Percentiles rank a stretch among this genome's conserved stretches.
Conservation (phyloP, 805 yeast genomes). For the Monosporozyma yasuniensis region DNA sequence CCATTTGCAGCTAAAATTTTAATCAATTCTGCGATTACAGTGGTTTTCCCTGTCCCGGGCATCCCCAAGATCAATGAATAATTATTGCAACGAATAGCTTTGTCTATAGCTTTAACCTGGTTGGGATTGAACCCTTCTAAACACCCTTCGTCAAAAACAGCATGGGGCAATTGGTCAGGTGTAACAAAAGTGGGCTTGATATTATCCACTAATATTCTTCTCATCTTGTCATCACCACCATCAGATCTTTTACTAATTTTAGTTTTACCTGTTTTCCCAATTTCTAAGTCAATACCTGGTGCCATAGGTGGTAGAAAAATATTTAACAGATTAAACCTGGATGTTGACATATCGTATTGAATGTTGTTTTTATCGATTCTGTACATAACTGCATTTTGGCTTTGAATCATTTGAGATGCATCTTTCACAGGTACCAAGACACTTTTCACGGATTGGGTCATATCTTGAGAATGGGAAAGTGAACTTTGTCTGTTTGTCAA, state of each 20-base stretch:
- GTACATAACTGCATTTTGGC: conserved; percentile 33
- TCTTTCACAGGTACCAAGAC: conserved; percentile 8
- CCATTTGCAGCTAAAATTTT: conserved; percentile 45
- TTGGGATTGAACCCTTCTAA: conserved; percentile 48
- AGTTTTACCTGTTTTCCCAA: conserved; percentile 10
- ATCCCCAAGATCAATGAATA: conserved; percentile 82
- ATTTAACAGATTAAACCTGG: conserved; percentile 67
- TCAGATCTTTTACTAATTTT: conserved; percentile 19
- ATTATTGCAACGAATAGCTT: conserved; percentile 56
- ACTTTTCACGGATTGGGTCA: conserved; percentile 8
- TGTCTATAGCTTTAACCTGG: conserved; percentile 60
- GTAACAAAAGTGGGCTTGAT: conserved; percentile 23
- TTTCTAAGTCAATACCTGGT: conserved; percentile 26
- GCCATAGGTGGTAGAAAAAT: conserved; percentile 40
- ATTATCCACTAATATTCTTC: conserved; percentile 30
- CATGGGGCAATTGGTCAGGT: conserved; percentile 8
- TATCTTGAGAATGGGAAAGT: conserved; percentile 7
- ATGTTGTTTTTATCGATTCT: conserved; percentile 77
- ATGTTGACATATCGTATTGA: conserved; percentile 63
- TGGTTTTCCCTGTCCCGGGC: conserved; percentile 98
- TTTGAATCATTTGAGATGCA: conserved; percentile 22
- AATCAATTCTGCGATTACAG: conserved; percentile 74
- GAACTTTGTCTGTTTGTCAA: conserved; percentile 24
- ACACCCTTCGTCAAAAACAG: conserved; percentile 12
- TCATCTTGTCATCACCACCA: conserved; percentile 31